phyloP scores from a whole-genome alignment of 1,284 basidiomycete genomes.

The Bjerkandera adusta region DNA sequence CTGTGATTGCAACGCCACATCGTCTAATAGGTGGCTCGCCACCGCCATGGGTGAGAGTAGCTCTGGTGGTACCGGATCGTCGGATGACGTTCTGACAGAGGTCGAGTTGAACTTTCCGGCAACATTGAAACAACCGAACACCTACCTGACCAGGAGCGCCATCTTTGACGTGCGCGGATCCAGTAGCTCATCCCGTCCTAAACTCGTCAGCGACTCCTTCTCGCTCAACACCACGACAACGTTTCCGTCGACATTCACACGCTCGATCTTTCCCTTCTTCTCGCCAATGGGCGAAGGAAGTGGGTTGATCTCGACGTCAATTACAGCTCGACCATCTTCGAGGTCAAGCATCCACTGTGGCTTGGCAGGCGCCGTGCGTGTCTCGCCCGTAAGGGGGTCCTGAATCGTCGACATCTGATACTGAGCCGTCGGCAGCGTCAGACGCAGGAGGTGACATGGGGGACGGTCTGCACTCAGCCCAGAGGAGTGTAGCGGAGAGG shows the following conservation, averaged over 20 bases:
- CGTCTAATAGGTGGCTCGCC: conserved; percentile 55
- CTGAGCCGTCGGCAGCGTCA: conserved; percentile 81
- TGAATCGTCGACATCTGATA: conserved; percentile 71
- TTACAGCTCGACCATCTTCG: conserved; percentile 60
- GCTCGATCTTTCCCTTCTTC: conserved; percentile 18
- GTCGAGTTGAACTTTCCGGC: conserved; percentile 1
- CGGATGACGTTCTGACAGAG: conserved; percentile 12
- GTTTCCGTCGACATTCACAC: conserved; percentile 53
- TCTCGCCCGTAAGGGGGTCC: conserved; percentile 80
- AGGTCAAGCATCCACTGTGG: conserved; percentile 77
- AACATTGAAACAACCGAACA: conserved; percentile 15
- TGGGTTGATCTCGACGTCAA: conserved; percentile 58
- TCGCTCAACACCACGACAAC: conserved; percentile 63
- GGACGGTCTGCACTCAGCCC: conserved; percentile 57
- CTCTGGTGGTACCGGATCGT: conserved; percentile 56
- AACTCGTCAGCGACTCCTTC: conserved; percentile 66
- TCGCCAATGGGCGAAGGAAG: conserved; percentile 22
- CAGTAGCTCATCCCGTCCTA: conserved; percentile 72
- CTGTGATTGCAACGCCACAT: conserved; percentile 25
- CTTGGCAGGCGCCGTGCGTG: conserved; percentile 57
- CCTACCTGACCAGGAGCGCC: conserved; percentile 62
- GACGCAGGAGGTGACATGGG: conserved; percentile 70
- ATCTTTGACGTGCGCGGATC: conserved; percentile 64
- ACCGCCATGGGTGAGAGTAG: conserved; percentile 63
- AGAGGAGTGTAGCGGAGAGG: conserved; percentile 78